Conservation (phyloP, 306 rosid species). For the Phaseolus lunatus region DNA sequence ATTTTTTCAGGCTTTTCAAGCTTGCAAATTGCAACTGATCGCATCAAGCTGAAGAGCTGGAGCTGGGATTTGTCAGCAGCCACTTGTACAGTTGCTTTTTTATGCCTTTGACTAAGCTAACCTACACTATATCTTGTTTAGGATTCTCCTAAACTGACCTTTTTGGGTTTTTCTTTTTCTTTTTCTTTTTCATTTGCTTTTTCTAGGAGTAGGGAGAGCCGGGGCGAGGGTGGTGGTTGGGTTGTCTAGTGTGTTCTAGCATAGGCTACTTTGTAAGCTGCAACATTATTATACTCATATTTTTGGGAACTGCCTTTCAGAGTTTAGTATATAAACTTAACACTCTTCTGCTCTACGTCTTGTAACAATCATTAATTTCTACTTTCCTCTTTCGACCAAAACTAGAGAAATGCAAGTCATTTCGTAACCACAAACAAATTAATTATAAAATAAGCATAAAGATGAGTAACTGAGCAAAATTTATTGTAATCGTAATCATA, state of each 20-base stretch:
- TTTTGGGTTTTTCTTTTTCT: not conserved
- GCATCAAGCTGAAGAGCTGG: slow-evolving; percentile 30
- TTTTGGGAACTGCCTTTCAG: slow-evolving; percentile 1
- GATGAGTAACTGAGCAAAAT: too few relatives aligned
- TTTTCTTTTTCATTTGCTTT: not conserved
- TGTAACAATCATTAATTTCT: too few relatives aligned
- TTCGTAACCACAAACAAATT: too few relatives aligned
- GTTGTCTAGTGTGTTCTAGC: slow-evolving; percentile 17
- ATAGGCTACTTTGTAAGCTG: not conserved
- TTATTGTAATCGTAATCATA: too few relatives aligned
- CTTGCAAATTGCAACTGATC: slow-evolving; percentile 37
- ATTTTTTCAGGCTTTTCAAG: slow-evolving; percentile 63
- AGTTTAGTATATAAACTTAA: slow-evolving; percentile 5
- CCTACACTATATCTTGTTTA: slow-evolving; percentile 17
- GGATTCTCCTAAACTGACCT: slow-evolving; percentile 35
- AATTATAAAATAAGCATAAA: too few relatives aligned
- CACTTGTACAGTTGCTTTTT: slow-evolving; percentile 42
- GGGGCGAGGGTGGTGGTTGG: not conserved
- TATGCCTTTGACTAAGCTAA: slow-evolving; percentile 10
- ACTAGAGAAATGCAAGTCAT: too few relatives aligned
- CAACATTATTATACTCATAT: not conserved
- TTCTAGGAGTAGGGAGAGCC: slow-evolving; percentile 1
- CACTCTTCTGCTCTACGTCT: not conserved
- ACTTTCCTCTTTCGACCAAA: too few relatives aligned
- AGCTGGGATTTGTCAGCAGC: not conserved